Base-by-base conservation (phyloP, 2,329 filamentous ascomycete species). In the Cytospora mali region DNA sequence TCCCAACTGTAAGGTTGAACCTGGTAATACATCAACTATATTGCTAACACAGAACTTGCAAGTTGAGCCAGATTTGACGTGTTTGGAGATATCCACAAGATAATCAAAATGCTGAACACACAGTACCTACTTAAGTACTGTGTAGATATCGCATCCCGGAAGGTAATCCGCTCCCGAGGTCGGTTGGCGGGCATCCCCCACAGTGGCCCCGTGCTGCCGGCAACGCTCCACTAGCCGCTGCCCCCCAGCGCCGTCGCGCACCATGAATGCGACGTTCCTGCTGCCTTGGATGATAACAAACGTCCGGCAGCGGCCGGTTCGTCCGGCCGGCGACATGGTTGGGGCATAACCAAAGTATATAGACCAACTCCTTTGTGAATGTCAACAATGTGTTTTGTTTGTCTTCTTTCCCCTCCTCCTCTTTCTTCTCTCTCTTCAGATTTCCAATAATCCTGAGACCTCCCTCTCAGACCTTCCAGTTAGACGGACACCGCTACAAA, bases 131-230 rank as follows among this genome's bases (percentile, higher is more conserved):
- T 16, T 42, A 42, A 4, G n/a, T 46, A 10, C 39, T 11, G 14
- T 33, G 14, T 46, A 39, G 21, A 21, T 13, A 23, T 46, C 7
- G 42, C 23, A 18, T n/a, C n/a, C 18, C 42, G 42, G 42, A 11
- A 46, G 10, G 42, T 23, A 23, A 21, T 23, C 42, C 42, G 42
- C n/a, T 46, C 42, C 42, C 42, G 42, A 46, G 42, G 42, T 46
- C 42, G 42, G n/a, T 46, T 23, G 7, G 50, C 50, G 57, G 57
- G 50, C 52, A 39, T 27, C 35, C 60, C 59, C 52, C 63, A 49
- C 63, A 57, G 54, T 51, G 56, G 63, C 35, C 56, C 60, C 60
- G 54, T 64, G n/a, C 42, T 23, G 62, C 62, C 63, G 63, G 55
- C 63, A 59, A 57, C 52, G 49, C 46, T 59, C 55, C 46, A 27